phyloP scores from a whole-genome alignment of 1,284 basidiomycete genomes.

The Malassezia arunalokei region DNA sequence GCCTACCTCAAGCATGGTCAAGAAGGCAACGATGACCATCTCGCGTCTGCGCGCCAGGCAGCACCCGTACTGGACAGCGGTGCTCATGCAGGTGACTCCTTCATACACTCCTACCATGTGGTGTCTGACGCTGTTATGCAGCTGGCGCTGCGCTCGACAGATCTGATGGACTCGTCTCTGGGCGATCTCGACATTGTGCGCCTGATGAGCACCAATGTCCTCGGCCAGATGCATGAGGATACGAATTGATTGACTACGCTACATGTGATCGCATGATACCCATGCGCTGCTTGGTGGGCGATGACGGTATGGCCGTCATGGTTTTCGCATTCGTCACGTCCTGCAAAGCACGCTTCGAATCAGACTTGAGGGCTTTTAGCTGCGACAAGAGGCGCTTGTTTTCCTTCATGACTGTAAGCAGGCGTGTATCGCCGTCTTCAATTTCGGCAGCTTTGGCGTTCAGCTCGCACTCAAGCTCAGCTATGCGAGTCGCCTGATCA shows the following conservation, averaged over 20 bases:
- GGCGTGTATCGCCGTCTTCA: constrained; percentile 35
- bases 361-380: not conserved
- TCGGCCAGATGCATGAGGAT: not conserved
- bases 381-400: constrained; percentile 17
- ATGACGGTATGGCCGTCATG: too few relatives aligned
- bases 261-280: too few relatives aligned
- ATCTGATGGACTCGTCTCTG: constrained; percentile 16
- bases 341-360: constrained; percentile 4
- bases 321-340: constrained; percentile 1
- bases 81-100: constrained; percentile 17
- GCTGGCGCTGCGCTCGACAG: constrained; percentile 18
- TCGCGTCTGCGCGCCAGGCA: not conserved
- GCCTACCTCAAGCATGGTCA: constrained; percentile 15
- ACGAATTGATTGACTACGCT: too few relatives aligned
- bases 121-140: constrained; percentile 28
- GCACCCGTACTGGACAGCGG: not conserved
- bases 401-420: constrained; percentile 28
- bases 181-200: constrained; percentile 33
- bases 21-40: not conserved
- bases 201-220: constrained; percentile 29
- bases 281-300: not conserved
- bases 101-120: constrained; percentile 30
- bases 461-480: constrained; percentile 28
- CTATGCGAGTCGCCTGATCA: constrained; percentile 10
- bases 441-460: constrained; percentile 28